phyloP scores from a whole-genome alignment of 179 eudicot species.

The Vitellaria paradoxa region DNA sequence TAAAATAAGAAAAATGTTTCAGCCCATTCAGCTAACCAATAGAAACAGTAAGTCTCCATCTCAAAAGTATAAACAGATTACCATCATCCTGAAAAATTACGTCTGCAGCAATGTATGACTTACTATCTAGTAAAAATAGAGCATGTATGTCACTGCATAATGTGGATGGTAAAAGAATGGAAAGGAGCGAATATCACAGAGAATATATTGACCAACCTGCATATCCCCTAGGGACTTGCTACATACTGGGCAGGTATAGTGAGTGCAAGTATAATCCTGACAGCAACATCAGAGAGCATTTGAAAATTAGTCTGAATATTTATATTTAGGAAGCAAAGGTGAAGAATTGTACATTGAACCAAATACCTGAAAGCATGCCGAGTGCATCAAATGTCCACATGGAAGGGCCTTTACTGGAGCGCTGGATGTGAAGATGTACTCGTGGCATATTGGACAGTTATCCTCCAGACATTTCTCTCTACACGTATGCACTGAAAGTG shows the following conservation, averaged over 20 bases:
- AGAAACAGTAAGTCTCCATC: background rate
- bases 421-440: constrained; percentile 79
- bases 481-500: constrained; percentile 67
- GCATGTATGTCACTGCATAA: background rate
- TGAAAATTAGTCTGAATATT: background rate
- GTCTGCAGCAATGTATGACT: background rate
- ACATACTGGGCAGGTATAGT: constrained; percentile 89
- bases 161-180: background rate
- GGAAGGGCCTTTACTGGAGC: constrained; percentile 76
- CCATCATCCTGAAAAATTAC: background rate
- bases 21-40: background rate
- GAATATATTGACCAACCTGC: constrained; percentile 59
- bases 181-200: background rate
- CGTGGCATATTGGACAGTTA: constrained; percentile 95
- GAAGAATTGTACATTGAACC: background rate
- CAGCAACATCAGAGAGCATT: constrained; percentile 25
- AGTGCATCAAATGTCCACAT: constrained; percentile 98
- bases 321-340: background rate
- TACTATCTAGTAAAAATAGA: background rate
- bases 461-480: constrained; percentile 85
- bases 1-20: constrained; percentile 4
- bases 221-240: constrained; percentile 98
- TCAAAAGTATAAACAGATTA: background rate
- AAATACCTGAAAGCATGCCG: constrained; percentile 86
- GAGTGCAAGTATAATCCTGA: constrained; percentile 74